phyloP scores from a whole-genome alignment of 2,329 filamentous ascomycete genomes.

The Monilinia aucupariae region DNA sequence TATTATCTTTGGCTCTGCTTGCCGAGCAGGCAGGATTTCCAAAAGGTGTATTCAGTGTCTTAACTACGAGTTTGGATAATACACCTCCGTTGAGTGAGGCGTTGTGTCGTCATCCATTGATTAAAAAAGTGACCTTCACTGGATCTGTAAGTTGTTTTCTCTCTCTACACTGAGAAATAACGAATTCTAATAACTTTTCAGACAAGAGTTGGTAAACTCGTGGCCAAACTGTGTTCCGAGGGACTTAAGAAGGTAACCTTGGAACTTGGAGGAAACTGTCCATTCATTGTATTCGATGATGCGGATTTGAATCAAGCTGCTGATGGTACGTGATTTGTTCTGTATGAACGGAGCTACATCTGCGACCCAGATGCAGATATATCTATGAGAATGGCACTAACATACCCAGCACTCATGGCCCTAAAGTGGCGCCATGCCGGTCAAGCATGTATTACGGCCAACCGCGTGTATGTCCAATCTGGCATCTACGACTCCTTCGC shows the following conservation, averaged over 20 bases:
- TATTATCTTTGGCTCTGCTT: constrained; percentile 49
- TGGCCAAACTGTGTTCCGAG: constrained; percentile 54
- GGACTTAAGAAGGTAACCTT: constrained; percentile 60
- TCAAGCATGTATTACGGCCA: constrained; percentile 60
- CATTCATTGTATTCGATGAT: constrained; percentile 60
- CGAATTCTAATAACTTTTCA: constrained; percentile 13
- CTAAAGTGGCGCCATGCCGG: constrained; percentile 56
- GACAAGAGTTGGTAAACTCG: constrained; percentile 56
- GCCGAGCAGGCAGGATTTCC: constrained; percentile 52
- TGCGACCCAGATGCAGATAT: too few species aligned
- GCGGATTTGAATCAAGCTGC: constrained; percentile 54
- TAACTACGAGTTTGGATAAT: constrained; percentile 54
- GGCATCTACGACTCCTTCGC: constrained; percentile 58
- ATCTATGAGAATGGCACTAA: not conserved
- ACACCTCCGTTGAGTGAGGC: constrained; percentile 49
- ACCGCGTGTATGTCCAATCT: constrained; percentile 59
- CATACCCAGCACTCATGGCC: constrained; percentile 37
- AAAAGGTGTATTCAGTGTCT: constrained; percentile 54
- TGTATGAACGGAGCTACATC: too few species aligned
- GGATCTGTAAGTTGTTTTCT: constrained; percentile 38
- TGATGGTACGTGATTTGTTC: constrained; percentile 36
- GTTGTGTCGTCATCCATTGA: constrained; percentile 50
- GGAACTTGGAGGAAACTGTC: constrained; percentile 60
- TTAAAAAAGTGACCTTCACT: constrained; percentile 60
- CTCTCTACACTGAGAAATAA: not conserved